Conservation (phyloP, 164 flowering plant species). For the Vitis rupestris region DNA sequence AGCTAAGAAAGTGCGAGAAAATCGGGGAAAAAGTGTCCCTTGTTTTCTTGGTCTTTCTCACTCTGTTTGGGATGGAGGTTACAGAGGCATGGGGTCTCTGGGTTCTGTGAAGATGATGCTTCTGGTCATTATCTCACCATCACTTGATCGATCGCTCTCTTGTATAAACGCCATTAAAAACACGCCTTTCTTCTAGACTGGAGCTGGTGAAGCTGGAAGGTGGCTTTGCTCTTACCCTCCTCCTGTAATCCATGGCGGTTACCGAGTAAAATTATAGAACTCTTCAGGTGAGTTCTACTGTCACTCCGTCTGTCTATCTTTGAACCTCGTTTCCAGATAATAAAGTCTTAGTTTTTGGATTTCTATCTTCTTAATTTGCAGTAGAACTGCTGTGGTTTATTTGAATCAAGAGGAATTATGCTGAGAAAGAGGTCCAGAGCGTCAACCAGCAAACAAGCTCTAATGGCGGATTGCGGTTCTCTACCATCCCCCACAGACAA, state of each 20-base stretch:
- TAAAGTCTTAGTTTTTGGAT: not conserved
- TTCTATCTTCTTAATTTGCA: conserved; percentile 8
- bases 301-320: conserved; percentile 3
- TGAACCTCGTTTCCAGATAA: not conserved
- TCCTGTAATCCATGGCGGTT: conserved; percentile 6
- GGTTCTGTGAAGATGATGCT: conserved; percentile 8
- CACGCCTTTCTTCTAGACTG: not conserved
- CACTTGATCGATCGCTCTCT: not conserved
- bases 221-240: not conserved
- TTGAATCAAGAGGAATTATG: not conserved
- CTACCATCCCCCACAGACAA: conserved; percentile 33
- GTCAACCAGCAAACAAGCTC: conserved; percentile 16
- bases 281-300: conserved; percentile 1
- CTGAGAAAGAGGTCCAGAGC: conserved; percentile 23
- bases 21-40: conserved; percentile 25
- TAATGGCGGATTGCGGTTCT: conserved; percentile 45
- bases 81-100: conserved; percentile 16
- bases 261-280: not conserved
- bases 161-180: not conserved
- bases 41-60: conserved; percentile 1
- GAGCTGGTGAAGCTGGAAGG: conserved; percentile 7
- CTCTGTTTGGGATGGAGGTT: conserved; percentile 12
- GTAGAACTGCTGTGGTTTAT: not conserved
- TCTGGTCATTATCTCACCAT: conserved; percentile 1
- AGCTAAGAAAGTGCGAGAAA: conserved; percentile 23